Conservation (phyloP, 257 asterid genomes). For the Fraxinus pennsylvanica region DNA sequence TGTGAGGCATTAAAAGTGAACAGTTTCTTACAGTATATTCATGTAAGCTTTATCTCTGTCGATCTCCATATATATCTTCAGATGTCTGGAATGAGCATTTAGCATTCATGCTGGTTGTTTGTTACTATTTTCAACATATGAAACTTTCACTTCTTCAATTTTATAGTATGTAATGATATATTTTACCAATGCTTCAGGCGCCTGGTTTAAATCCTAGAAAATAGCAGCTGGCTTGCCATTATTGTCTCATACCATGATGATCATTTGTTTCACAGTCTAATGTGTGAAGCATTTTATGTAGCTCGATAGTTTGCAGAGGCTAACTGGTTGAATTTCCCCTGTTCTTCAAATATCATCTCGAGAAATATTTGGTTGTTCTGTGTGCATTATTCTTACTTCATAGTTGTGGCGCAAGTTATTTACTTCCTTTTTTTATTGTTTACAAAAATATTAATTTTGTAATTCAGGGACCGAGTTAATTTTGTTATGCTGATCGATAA, state of each 20-base stretch:
- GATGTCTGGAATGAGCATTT: neutral
- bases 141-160: neutral
- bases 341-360: neutral
- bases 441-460: neutral
- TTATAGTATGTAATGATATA: neutral
- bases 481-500: constrained; percentile 96
- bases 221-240: neutral
- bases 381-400: neutral
- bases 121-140: neutral
- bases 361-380: neutral
- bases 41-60: neutral
- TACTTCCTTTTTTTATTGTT: neutral
- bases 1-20: neutral
- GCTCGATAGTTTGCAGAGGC: too few species aligned
- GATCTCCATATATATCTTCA: neutral
- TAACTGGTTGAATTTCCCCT: neutral
- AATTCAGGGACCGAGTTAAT: constrained; percentile 74
- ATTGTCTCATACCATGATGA: neutral
- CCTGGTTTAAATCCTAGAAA: neutral
- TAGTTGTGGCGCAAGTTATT: neutral
- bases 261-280: too few species aligned
- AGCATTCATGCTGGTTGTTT: neutral
- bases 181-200: neutral
- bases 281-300: neutral
- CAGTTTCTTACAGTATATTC: neutral